phyloP scores from a whole-genome alignment of 257 asterid species.

The Solanum sitiens region DNA sequence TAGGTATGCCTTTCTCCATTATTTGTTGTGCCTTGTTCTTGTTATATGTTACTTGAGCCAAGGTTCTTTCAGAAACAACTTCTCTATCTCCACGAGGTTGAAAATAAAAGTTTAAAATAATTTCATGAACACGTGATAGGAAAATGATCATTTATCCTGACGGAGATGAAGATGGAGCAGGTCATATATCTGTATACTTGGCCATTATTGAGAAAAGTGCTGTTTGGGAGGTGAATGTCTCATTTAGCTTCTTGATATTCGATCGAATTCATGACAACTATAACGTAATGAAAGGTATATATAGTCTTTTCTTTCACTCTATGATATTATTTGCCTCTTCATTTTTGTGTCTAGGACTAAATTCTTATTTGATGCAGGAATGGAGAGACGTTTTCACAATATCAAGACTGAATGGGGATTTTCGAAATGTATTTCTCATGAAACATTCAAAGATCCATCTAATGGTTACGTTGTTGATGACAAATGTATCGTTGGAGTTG shows the following conservation, averaged over 20 bases:
- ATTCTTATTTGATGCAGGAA: neutral
- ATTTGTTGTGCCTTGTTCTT: neutral
- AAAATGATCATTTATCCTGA: neutral
- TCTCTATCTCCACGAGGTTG: neutral
- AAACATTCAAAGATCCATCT: neutral
- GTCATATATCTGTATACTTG: neutral
- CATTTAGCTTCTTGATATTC: neutral
- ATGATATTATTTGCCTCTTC: neutral
- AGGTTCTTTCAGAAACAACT: neutral
- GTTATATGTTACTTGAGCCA: neutral
- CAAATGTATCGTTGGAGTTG: neutral
- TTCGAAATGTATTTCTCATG: neutral
- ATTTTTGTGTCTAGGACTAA: neutral
- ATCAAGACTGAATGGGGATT: neutral
- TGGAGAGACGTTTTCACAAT: neutral
- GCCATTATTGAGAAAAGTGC: neutral
- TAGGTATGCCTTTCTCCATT: neutral
- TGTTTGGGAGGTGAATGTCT: neutral
- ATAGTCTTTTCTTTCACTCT: neutral
- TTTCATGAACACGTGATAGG: neutral
- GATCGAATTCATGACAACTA: neutral
- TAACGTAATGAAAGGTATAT: neutral
- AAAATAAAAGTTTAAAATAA: neutral
- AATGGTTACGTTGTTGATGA: neutral
- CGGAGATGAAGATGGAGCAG: neutral